Base-by-base conservation (phyloP, 148 eudicot species). In the Rhododendron vialii region DNA sequence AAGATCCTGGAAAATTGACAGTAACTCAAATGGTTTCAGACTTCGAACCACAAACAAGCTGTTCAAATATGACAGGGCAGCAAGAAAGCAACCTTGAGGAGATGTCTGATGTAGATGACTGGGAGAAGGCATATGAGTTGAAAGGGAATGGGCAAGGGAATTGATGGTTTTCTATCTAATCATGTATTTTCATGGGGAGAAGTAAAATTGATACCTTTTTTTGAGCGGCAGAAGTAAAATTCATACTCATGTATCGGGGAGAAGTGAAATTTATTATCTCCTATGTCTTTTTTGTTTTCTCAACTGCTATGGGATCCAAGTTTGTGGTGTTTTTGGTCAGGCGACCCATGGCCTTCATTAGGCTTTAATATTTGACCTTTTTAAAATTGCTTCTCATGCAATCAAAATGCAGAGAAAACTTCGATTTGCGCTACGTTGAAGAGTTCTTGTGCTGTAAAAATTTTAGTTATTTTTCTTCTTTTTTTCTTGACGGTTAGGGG, bases 51-150 rank as follows among this genome's bases (percentile, higher is more conserved):
- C 85, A 82, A 79, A 53, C 83, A n/a, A 80, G 88, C 38, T 48
- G 88, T 85, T 86, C 89, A 1, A 77, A 67, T 78, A 43, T 47
- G 63, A 78, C 20, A 41, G 45, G 45, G 45, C 45, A 41, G 47
- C 85, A 79, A 36, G 88, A 77, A 76, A 89, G 78, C 26, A 83
- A 75, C 79, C 55, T 82, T 13, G 89, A 75, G 22, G 87, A 90
- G 67, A 78, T 55, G 80, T 71, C 89, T 43, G 96, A 92, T 78
- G 95, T 92, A 14, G 99, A 96, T 86, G 98, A 96, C 83, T 96
- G 98, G 99, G 99, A 96, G 84, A 89, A 92, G 82, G 99, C 95
- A 11, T 96, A 71, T 41, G 95, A 92, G 79, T 95, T 75, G 94
- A 95, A 50, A 35, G 85, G 38, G 35, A 33, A 53, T 9, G 84